These are phyloP conservation scores for Candida sp. DNA, from an alignment of 1,139 yeast species.

Conservation along the genomic window DNA sequence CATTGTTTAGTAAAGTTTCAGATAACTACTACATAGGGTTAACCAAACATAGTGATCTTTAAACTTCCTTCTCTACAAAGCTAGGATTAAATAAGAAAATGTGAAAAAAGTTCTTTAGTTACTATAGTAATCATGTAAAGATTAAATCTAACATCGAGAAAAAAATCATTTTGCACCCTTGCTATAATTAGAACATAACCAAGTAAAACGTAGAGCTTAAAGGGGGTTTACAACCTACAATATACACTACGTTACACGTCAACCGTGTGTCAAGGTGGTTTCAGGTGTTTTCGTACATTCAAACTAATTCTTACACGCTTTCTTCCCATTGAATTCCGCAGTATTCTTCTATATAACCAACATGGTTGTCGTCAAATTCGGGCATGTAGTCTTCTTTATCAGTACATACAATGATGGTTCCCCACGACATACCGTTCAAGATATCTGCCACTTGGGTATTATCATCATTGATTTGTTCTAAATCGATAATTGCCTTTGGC, in stretches of 20 bases:
- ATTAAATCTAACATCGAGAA: no score
- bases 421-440: conserved; percentile 94
- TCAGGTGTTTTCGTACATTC: background rate
- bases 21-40: no score
- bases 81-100: no score
- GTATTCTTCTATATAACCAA: conserved; percentile 87
- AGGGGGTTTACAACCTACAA: background rate
- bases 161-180: no score
- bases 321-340: conserved; percentile 97
- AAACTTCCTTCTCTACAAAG: no score
- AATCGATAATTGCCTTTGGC: conserved; percentile 88
- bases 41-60: no score
- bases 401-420: conserved; percentile 83
- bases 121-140: no score
- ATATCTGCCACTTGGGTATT: conserved; percentile 37
- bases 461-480: conserved; percentile 48
- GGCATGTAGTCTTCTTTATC: conserved; percentile 73
- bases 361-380: conserved; percentile 54
- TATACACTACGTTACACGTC: background rate
- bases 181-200: background rate
- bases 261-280: background rate
- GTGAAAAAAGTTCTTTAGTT: no score
- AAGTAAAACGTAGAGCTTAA: background rate
- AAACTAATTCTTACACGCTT: conserved; percentile 19
- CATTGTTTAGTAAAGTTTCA: no score